Conservation (phyloP, 129 eudicot genomes). For the Escallonia herrerae region DNA sequence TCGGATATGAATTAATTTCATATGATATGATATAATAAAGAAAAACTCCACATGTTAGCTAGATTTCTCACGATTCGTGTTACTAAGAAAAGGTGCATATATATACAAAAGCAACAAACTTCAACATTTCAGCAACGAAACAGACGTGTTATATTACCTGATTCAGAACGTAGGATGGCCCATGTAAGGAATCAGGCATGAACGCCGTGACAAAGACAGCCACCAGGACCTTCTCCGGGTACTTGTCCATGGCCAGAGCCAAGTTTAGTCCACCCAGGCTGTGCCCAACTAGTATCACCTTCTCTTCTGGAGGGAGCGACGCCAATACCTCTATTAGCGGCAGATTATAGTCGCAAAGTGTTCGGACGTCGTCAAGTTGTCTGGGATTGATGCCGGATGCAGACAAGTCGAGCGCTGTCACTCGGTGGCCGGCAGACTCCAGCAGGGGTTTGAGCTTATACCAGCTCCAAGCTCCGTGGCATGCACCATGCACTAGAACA, state of each 20-base stretch:
- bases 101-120: no score
- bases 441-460: constrained; percentile 13
- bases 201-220: constrained; percentile 2
- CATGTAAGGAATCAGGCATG: constrained; percentile 1
- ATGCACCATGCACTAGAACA: not conserved
- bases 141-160: not conserved
- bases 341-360: constrained; percentile 7
- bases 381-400: constrained; percentile 9
- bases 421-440: constrained; percentile 12
- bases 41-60: not conserved
- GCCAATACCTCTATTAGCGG: constrained; percentile 5
- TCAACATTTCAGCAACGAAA: no score
- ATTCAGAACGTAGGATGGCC: constrained; percentile 3
- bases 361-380: constrained; percentile 1
- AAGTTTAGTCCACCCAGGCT: constrained; percentile 12
- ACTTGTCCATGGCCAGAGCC: constrained; percentile 17
- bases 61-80: not conserved
- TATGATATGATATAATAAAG: no score
- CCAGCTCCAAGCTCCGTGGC: constrained; percentile 32
- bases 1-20: not conserved
- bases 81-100: not conserved
- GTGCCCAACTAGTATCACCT: constrained; percentile 18
- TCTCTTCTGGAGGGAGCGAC: constrained; percentile 8
- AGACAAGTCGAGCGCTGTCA: constrained; percentile 10
- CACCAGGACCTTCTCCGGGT: not conserved